Evolutionary conservation across 148 eudicot species (phyloP).

Genomic region (Rhododendron kiyosumense): DNA sequence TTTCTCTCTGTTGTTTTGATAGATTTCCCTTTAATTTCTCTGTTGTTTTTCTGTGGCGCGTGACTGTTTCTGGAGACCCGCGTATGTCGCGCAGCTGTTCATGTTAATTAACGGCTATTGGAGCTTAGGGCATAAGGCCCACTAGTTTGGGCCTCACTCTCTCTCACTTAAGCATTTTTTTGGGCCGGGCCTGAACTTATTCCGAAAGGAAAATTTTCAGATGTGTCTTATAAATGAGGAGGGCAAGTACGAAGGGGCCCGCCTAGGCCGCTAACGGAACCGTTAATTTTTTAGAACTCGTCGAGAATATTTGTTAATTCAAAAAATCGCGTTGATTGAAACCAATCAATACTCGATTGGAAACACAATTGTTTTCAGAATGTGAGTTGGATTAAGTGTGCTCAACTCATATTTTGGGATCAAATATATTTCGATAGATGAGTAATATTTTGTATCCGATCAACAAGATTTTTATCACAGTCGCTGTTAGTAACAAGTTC

Average conservation of each 20-base stretch:
- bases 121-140: neutral
- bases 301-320: neutral
- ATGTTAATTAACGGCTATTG: constrained; percentile 2
- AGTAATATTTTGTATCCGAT: neutral
- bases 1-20: neutral
- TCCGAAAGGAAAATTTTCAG: neutral
- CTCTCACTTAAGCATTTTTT: neutral
- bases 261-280: neutral
- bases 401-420: neutral
- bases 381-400: neutral
- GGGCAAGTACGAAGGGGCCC: neutral
- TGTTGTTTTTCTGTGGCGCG: neutral
- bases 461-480: neutral
- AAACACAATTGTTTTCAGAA: neutral
- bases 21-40: neutral
- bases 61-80: neutral
- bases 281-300: neutral
- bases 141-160: neutral
- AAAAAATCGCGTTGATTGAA: neutral
- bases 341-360: neutral
- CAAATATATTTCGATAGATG: neutral
- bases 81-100: neutral
- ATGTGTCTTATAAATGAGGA: neutral
- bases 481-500: neutral
- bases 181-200: neutral